These are phyloP conservation scores for Boletus sp. DNA, from an alignment of 768 basidiomycete genomes.

Conservation along the genomic window DNA sequence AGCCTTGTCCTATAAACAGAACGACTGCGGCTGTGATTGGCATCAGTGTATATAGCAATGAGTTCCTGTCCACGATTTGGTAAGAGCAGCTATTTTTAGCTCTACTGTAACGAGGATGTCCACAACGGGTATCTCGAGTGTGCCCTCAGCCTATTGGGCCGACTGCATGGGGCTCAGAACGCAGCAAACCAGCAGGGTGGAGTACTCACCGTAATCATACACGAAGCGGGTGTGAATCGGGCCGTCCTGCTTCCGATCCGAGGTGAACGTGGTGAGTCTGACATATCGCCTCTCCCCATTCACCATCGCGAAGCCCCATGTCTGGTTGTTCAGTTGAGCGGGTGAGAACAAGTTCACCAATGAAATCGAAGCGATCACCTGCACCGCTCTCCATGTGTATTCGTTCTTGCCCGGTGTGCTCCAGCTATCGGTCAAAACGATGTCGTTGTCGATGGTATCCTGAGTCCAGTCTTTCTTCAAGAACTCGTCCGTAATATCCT, in stretches of 20 bases:
- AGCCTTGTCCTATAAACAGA: conserved; percentile 4
- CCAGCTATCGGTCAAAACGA: conserved; percentile 40
- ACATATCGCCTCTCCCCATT: conserved; percentile 60
- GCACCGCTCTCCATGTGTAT: conserved; percentile 58
- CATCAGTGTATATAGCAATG: background rate
- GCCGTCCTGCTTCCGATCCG: conserved; percentile 50
- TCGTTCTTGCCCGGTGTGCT: conserved; percentile 64
- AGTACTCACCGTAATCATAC: conserved; percentile 65
- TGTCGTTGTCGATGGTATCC: conserved; percentile 36
- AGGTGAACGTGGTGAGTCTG: conserved; percentile 62
- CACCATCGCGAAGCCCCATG: conserved; percentile 65
- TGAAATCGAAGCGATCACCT: conserved; percentile 40
- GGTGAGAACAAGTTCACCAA: background rate
- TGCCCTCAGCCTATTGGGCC: conserved; percentile 11
- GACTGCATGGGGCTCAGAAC: conserved; percentile 20
- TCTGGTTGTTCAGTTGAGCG: conserved; percentile 22
- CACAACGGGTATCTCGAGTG: background rate
- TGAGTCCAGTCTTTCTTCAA: conserved; percentile 44
- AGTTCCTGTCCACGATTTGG: background rate
- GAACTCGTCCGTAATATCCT: conserved; percentile 45
- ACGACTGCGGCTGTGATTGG: background rate
- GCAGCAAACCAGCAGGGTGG: background rate
- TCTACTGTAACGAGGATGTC: background rate
- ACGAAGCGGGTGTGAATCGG: conserved; percentile 53
- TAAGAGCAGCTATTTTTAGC: background rate